Conservation (phyloP, 106 monocot species). For the Ottelia alismoides region DNA sequence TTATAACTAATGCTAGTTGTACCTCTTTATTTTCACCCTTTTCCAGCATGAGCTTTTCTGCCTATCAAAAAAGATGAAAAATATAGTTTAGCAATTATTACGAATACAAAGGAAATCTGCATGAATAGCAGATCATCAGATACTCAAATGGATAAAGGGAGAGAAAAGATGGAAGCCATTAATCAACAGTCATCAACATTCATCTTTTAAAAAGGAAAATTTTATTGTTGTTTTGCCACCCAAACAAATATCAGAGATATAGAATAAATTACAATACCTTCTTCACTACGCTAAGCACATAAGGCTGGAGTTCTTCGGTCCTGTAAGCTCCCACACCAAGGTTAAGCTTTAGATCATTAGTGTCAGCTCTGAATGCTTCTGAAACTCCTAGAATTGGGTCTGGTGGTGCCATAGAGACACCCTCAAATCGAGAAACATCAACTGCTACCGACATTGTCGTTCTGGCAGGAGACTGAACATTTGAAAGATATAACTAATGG, state of each 20-base stretch:
- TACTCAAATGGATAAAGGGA: too few species aligned
- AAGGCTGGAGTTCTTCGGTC: constrained; percentile 98
- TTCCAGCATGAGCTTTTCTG: constrained; percentile 91
- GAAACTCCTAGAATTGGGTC: constrained; percentile 97
- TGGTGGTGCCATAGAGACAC: constrained; percentile 88
- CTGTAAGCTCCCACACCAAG: constrained; percentile 95
- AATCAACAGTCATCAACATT: too few species aligned
- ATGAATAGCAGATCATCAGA: too few species aligned
- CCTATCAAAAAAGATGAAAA: constrained; percentile 39
- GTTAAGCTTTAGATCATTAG: constrained; percentile 81
- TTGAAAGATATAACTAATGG: too few species aligned
- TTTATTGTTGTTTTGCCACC: too few species aligned
- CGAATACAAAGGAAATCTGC: too few species aligned
- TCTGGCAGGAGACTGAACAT: too few species aligned
- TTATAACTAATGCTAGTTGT: not conserved
- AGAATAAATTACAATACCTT: constrained; percentile 66
- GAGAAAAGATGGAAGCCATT: too few species aligned
- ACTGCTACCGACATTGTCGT: constrained; percentile 63
- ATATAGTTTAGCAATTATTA: too few species aligned
- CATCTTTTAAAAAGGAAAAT: too few species aligned
- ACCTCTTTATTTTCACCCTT: constrained; percentile 98
- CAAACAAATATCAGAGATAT: too few species aligned
- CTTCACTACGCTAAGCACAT: constrained; percentile 89
- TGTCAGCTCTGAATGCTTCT: constrained; percentile 87
- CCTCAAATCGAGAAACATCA: constrained; percentile 83